These are phyloP conservation scores for Auricularia sp. DNA, from an alignment of 768 basidiomycete species.

Conservation along the genomic window DNA sequence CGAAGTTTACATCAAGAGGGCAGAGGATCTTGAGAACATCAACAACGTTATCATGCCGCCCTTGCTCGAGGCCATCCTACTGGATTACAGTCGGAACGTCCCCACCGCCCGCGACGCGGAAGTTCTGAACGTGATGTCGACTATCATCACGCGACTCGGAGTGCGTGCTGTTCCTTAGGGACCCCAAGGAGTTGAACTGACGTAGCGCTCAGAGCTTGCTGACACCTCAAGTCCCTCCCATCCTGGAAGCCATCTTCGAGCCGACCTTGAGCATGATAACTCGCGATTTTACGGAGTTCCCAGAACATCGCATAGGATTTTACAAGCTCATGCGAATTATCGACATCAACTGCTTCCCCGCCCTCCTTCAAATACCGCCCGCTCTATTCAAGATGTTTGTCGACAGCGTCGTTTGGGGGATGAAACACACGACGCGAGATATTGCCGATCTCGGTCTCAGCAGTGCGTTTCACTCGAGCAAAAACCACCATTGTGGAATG, in stretches of 20 bases:
- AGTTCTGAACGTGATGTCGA: constrained; percentile 38
- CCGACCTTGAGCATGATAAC: constrained; percentile 40
- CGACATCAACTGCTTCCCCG: constrained; percentile 36
- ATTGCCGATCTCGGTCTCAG: constrained; percentile 53
- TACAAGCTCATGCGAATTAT: constrained; percentile 37
- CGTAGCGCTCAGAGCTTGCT: constrained; percentile 24
- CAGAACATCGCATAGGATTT: constrained; percentile 41
- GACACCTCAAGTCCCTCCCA: constrained; percentile 35
- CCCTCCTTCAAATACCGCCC: constrained; percentile 29
- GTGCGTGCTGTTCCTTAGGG: constrained; percentile 18
- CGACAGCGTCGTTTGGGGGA: constrained; percentile 39
- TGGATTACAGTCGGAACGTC: constrained; percentile 39
- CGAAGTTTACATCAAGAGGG: constrained; percentile 38
- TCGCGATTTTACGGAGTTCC: constrained; percentile 40
- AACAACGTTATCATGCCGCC: constrained; percentile 36
- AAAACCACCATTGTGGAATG: not conserved
- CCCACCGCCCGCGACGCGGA: constrained; percentile 40
- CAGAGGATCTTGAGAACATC: constrained; percentile 37
- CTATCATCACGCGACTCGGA: constrained; percentile 34
- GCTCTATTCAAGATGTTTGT: constrained; percentile 40
- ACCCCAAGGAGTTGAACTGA: not conserved
- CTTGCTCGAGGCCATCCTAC: constrained; percentile 37
- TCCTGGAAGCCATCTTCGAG: constrained; percentile 40
- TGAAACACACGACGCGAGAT: constrained; percentile 41
- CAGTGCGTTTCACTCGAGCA: constrained; percentile 33